Base-by-base conservation (phyloP, 2,329 filamentous ascomycete genomes). In the Cladorrhinum sp. region DNA sequence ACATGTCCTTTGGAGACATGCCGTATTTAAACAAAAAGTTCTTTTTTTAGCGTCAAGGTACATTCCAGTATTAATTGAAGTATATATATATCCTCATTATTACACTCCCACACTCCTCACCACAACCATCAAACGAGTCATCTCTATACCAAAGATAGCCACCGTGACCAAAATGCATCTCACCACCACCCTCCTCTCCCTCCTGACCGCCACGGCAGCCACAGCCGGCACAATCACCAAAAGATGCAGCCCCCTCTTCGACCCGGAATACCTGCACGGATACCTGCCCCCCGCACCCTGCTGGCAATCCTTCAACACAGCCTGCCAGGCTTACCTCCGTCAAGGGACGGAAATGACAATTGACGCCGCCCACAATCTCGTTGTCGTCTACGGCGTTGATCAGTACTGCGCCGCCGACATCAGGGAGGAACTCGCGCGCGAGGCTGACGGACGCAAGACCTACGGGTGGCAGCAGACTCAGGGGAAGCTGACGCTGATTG, bases 281-380 rank as follows among this genome's bases (percentile, higher is more conserved):
- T 69, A 67, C 61, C 55, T 64, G 16, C 69, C 69, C 1, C 67
- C 69, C 2, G 67, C 68, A 0, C 66, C 69, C 1, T 71, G 69
- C 67, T 71, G 69, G 69, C 68, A 68, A 48, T 61, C 61, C 9
- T 64, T 65, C 55, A 62, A 67, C 59, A 24, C 68, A 1, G 64
- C 64, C 2, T 71, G 69, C 63, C 51, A 45, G 18, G 62, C 67
- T 7, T 62, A 60, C 55, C 55, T 70, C 50, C 18, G 23, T 12
- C 3, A 18, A 2, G 60, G 50, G 29, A 67, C 65, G 24, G 59
- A 67, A 32, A 62, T 68, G 60, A 61, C 62, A 23, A 48, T 70
- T 22, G 64, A 68, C 64, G 56, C 60, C 3, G 23, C 57, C 1
- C 63, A 63, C 58, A 51, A 59, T n/a, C 57, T 66, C 22, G 66